Base-by-base conservation (phyloP, 2,329 filamentous ascomycete genomes). In the Lecanicillium sp. region DNA sequence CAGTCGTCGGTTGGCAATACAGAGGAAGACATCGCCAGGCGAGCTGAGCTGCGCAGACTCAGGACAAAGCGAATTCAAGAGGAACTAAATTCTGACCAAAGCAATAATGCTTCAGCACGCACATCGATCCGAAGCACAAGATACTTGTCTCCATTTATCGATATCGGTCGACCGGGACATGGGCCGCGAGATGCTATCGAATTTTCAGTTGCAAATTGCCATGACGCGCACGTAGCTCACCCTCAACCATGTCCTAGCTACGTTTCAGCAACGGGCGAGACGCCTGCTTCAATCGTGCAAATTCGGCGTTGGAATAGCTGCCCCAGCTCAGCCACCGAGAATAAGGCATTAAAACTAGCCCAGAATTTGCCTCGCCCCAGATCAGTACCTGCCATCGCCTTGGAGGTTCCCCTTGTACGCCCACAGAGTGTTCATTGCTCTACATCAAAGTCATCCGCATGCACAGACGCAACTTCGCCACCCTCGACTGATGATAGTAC, bases 11-110 rank as follows among this genome's bases (percentile, higher is more conserved):
- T 66, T 22, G 65, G 68, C 11, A 64, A 61, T 35, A 73, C 66
- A 33, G 61, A 73, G 17, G 72, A 75, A 44, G 71, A 75, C 45
- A 49, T 74, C 31, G 68, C 72, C 37, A 64, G 73, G 19, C 65
- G 74, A 46, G 74, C 72, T 19, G 74, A 79, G 46, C 54, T 79
- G 39, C 72, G 66, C 46, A 65, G 73, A 15, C 57, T 78, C 8
- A 69, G 73, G 54, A 68, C 71, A 35, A 70, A 68, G 46, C 65
- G 73, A 44, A 78, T 79, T n/a, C 71, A 72, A 44, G 67, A 76
- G 31, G 75, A 79, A 47, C 59, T 79, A 4, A 64, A 69, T 33
- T 66, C 56, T 29, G 72, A 74, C 28, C 56, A 62, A 27, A 50
- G 55, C 9, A 58, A 61, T 33, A 60, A 64, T 14, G 54, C 59